Evolutionary conservation across 2,329 filamentous ascomycete species (phyloP).

Genomic region (Sporothrix inflata): DNA sequence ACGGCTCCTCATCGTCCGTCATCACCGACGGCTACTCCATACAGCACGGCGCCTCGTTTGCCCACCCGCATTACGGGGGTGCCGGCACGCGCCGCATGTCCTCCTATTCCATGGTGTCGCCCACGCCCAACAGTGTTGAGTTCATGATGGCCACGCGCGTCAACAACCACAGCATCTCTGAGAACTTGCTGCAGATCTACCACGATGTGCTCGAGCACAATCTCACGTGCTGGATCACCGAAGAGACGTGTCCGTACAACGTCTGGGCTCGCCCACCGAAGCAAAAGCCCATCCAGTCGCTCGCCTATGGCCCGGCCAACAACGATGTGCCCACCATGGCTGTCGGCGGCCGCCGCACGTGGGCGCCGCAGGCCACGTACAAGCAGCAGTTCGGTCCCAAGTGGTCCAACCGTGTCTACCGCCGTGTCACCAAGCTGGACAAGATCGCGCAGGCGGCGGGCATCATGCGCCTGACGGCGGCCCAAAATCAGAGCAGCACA

Average conservation of each 20-base stretch:
- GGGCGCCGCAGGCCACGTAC: constrained; percentile 26
- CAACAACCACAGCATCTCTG: constrained; percentile 46
- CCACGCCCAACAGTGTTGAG: constrained; percentile 32
- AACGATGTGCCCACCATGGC: neutral
- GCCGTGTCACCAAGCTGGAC: constrained; percentile 54
- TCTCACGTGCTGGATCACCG: constrained; percentile 58
- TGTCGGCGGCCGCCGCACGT: constrained; percentile 35
- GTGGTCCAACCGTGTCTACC: constrained; percentile 55
- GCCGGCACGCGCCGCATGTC: constrained; percentile 14
- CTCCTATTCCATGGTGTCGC: constrained; percentile 24
- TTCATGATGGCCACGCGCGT: constrained; percentile 37
- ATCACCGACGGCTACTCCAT: constrained; percentile 21
- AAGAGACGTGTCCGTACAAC: constrained; percentile 56
- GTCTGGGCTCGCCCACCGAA: constrained; percentile 31
- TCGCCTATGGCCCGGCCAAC: neutral
- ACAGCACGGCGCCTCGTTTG: constrained; percentile 22
- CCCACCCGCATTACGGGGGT: neutral
- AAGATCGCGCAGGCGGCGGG: constrained; percentile 46
- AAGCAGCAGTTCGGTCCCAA: constrained; percentile 45
- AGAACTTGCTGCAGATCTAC: constrained; percentile 53
- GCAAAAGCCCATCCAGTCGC: neutral
- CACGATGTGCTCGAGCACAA: constrained; percentile 59
- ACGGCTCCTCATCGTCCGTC: constrained; percentile 16
- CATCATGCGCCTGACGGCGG: constrained; percentile 46
- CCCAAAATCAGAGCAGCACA: constrained; percentile 49